Conservation (phyloP, 257 asterid species). For the Nemophila menziesii region DNA sequence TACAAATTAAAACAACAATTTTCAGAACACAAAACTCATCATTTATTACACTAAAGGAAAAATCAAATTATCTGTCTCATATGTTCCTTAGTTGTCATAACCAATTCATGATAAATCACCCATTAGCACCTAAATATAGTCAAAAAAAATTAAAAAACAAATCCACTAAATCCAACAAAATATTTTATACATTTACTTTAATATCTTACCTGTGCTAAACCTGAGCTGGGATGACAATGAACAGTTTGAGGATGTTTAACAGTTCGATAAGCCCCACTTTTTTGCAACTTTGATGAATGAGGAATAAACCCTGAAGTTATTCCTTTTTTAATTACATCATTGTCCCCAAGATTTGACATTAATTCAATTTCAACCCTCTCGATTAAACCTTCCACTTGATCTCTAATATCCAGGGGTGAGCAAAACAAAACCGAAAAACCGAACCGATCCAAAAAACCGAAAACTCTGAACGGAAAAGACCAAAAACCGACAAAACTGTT, state of each 20-base stretch:
- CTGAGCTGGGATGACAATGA: slow-evolving; percentile 86
- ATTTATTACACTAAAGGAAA: too few relatives aligned
- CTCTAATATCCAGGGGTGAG: too few relatives aligned
- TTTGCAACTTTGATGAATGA: slow-evolving; percentile 71
- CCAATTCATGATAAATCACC: slow-evolving; percentile 85
- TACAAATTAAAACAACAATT: slow-evolving; percentile 16
- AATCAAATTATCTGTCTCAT: slow-evolving; percentile 49
- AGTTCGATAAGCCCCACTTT: slow-evolving; percentile 74
- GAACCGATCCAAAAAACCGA: too few relatives aligned
- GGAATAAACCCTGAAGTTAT: slow-evolving; percentile 80
- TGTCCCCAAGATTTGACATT: slow-evolving; percentile 43
- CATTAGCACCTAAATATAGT: slow-evolving; percentile 42
- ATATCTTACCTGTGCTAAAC: slow-evolving; percentile 61
- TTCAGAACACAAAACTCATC: not conserved
- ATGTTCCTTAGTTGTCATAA: slow-evolving; percentile 82
- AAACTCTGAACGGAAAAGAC: too few relatives aligned
- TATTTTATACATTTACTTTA: too few relatives aligned
- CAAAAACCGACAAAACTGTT: too few relatives aligned
- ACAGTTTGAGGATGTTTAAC: slow-evolving; percentile 83
- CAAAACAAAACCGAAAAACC: too few relatives aligned
- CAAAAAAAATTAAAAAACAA: slow-evolving; percentile 1
- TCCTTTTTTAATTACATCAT: slow-evolving; percentile 62
- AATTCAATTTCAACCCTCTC: slow-evolving; percentile 89
- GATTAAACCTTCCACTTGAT: slow-evolving; percentile 77
- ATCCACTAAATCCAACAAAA: too few relatives aligned